These are phyloP conservation scores for Ustilago sp. DNA, from an alignment of 1,284 basidiomycete genomes.

Conservation along the genomic window DNA sequence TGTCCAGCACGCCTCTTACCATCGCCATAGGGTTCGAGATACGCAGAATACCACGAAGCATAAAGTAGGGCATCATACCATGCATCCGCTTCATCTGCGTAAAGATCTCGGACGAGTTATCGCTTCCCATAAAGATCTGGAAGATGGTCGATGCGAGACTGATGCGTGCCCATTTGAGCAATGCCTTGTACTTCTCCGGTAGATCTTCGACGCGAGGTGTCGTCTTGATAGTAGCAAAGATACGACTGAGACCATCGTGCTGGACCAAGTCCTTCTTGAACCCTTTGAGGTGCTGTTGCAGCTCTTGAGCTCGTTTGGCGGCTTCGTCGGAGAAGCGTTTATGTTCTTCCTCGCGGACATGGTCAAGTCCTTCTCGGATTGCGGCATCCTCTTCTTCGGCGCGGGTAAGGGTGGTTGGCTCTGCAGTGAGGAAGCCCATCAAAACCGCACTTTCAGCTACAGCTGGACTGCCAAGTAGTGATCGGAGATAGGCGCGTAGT, in stretches of 20 bases:
- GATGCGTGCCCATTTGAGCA: constrained; percentile 95
- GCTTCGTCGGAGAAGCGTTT: constrained; percentile 89
- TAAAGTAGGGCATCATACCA: constrained; percentile 96
- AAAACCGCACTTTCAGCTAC: constrained; percentile 87
- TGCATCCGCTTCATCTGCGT: constrained; percentile 90
- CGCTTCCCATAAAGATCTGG: constrained; percentile 91
- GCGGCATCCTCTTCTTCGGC: constrained; percentile 84
- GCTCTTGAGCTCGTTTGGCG: constrained; percentile 82
- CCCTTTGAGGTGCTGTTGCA: constrained; percentile 84
- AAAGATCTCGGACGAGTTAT: constrained; percentile 90
- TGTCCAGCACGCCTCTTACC: constrained; percentile 90
- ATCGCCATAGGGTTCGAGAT: constrained; percentile 96
- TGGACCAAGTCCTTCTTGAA: constrained; percentile 85
- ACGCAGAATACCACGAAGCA: constrained; percentile 89
- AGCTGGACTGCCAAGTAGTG: constrained; percentile 78
- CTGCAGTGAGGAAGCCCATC: constrained; percentile 84
- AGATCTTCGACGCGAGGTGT: constrained; percentile 83
- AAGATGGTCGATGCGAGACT: constrained; percentile 89
- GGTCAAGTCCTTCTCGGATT: constrained; percentile 87
- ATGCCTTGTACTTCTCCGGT: constrained; percentile 85
- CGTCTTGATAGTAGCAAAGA: constrained; percentile 88
- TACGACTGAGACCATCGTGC: constrained; percentile 83
- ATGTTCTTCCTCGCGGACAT: constrained; percentile 86
- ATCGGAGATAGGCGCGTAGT: constrained; percentile 88
- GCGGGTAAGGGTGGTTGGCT: constrained; percentile 78